Percentiles rank a stretch among this genome's conserved stretches.
Evolutionary conservation across 2,329 filamentous ascomycete species (phyloP).

Genomic region (Penicillium italicum): DNA sequence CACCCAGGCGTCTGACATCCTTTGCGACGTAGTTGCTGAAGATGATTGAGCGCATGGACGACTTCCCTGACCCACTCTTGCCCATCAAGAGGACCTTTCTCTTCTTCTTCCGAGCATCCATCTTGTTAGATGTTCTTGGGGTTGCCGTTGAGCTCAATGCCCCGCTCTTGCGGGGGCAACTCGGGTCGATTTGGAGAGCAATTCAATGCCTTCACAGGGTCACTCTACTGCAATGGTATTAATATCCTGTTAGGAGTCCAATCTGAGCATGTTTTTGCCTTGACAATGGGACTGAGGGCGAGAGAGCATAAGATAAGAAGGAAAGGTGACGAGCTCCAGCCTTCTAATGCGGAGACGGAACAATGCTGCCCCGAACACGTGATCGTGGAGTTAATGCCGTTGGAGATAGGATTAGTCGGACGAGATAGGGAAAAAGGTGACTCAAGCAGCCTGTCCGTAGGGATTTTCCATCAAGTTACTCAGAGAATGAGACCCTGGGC

Average conservation of each 20-base stretch:
- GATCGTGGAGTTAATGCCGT: background rate
- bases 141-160: conserved; percentile 19
- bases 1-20: conserved; percentile 86
- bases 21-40: conserved; percentile 99
- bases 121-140: conserved; percentile 21
- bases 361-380: conserved; percentile 20
- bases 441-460: no score
- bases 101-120: conserved; percentile 61
- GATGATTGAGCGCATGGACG: conserved; percentile 97
- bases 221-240: background rate
- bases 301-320: conserved; percentile 6
- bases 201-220: conserved; percentile 9
- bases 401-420: background rate
- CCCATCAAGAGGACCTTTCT: conserved; percentile 88
- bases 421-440: background rate
- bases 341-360: conserved; percentile 24
- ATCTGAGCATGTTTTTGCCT: background rate
- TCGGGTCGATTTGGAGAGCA: conserved; percentile 14
- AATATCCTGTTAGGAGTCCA: background rate
- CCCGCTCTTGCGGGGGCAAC: conserved; percentile 24
- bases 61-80: conserved; percentile 95
- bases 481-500: no score
- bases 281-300: conserved; percentile 17
- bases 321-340: conserved; percentile 15
- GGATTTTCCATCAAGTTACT: background rate